phyloP scores from a whole-genome alignment of 2,329 filamentous ascomycete genomes.

The Pseudogymnoascus sp. region DNA sequence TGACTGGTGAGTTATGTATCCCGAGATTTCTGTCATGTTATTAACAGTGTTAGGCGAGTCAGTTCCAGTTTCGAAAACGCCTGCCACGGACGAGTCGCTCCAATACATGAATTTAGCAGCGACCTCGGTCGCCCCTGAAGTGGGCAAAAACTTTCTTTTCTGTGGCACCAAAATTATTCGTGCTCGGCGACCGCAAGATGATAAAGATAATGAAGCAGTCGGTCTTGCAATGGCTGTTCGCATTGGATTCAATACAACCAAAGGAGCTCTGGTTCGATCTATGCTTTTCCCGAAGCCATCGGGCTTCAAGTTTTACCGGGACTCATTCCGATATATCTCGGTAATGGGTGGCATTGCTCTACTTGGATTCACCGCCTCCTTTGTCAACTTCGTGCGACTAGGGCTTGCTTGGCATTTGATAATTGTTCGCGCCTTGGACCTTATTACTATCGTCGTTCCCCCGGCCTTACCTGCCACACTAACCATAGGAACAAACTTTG shows the following conservation, averaged over 20 bases:
- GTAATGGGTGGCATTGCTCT: slow-evolving; percentile 87
- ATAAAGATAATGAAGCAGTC: slow-evolving; percentile 77
- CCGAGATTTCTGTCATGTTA: slow-evolving; percentile 4
- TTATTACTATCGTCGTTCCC: slow-evolving; percentile 96
- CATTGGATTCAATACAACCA: slow-evolving; percentile 96
- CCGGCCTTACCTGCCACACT: slow-evolving; percentile 90
- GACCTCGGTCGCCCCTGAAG: slow-evolving; percentile 72
- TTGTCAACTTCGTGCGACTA: slow-evolving; percentile 86
- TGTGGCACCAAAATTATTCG: slow-evolving; percentile 93
- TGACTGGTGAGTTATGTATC: slow-evolving; percentile 56
- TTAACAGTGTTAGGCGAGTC: slow-evolving; percentile 61
- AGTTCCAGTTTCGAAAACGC: slow-evolving; percentile 88
- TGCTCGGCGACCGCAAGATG: slow-evolving; percentile 79
- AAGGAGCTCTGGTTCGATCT: slow-evolving; percentile 87
- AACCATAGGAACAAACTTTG: slow-evolving; percentile 95
- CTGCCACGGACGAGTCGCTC: slow-evolving; percentile 75
- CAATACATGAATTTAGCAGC: slow-evolving; percentile 68
- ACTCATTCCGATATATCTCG: slow-evolving; percentile 95
- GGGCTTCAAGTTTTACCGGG: slow-evolving; percentile 96
- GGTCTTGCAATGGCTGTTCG: slow-evolving; percentile 86
- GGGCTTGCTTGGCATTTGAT: slow-evolving; percentile 83
- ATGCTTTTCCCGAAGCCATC: slow-evolving; percentile 99
- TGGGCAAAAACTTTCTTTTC: slow-evolving; percentile 86
- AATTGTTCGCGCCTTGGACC: slow-evolving; percentile 80
- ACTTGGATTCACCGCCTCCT: slow-evolving; percentile 81